Percentiles rank a stretch among this genome's conserved stretches.
Conservation (phyloP, 345 rosid species). For the Eucalyptus viminalis region DNA sequence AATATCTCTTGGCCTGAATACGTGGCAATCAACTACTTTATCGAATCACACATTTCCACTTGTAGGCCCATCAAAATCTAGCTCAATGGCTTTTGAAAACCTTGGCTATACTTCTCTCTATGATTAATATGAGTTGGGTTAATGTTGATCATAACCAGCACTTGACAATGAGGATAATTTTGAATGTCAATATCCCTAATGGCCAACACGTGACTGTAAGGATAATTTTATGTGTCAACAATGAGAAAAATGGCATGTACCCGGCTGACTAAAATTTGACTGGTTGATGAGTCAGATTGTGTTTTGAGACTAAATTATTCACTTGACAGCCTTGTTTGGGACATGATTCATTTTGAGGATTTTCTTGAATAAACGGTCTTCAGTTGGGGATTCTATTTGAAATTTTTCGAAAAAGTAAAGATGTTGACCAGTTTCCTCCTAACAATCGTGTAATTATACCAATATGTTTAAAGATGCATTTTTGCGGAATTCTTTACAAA, state of each 20-base stretch:
- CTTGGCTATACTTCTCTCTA: no score
- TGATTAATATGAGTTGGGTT: no score
- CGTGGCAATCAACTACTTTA: fast-evolving
- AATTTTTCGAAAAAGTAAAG: not conserved
- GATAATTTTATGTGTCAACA: no score
- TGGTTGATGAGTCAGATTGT: fast-evolving
- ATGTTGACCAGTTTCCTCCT: not conserved
- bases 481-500: not conserved
- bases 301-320: not conserved
- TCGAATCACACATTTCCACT: no score
- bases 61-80: no score
- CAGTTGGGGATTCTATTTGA: not conserved
- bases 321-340: fast-evolving
- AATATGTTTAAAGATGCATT: not conserved
- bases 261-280: fast-evolving
- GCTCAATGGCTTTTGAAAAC: no score
- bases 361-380: not conserved
- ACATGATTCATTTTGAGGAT: not conserved
- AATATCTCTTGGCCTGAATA: fast-evolving
- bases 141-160: no score
- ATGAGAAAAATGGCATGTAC: not conserved
- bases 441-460: not conserved
- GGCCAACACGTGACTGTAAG: fast-evolving
- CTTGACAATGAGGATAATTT: fast-evolving
- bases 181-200: no score